Conservation (phyloP, 345 rosid species). For the Populus pruinosa region DNA sequence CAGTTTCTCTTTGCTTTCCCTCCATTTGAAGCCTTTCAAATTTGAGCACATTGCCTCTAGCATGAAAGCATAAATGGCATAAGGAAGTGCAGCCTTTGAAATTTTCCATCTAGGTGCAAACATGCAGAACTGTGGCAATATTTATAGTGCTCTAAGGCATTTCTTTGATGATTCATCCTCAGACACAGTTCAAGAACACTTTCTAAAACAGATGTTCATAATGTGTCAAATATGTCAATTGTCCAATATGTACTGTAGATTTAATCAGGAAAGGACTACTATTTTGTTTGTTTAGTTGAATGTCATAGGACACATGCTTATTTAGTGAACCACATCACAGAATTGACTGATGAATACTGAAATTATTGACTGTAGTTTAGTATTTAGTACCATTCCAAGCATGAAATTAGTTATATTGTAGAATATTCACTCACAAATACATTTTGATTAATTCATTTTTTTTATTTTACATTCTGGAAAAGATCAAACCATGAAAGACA, state of each 20-base stretch:
- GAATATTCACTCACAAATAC: background rate
- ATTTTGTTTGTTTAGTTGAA: background rate
- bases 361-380: background rate
- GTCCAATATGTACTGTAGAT: background rate
- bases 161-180: background rate
- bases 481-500: background rate
- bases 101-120: background rate
- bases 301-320: background rate
- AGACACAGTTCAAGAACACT: background rate
- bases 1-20: background rate
- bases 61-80: background rate
- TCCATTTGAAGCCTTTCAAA: background rate
- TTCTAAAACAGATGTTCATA: background rate
- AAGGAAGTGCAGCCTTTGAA: background rate
- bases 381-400: background rate
- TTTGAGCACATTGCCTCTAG: background rate
- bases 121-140: background rate
- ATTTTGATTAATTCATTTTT: background rate
- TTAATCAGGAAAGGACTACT: background rate
- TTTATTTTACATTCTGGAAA: background rate
- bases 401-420: background rate
- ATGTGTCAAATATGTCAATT: background rate
- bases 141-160: background rate
- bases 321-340: background rate
- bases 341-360: background rate